These are phyloP conservation scores for Boletus insuetus DNA, from an alignment of 768 basidiomycete genomes.

Conservation along the genomic window DNA sequence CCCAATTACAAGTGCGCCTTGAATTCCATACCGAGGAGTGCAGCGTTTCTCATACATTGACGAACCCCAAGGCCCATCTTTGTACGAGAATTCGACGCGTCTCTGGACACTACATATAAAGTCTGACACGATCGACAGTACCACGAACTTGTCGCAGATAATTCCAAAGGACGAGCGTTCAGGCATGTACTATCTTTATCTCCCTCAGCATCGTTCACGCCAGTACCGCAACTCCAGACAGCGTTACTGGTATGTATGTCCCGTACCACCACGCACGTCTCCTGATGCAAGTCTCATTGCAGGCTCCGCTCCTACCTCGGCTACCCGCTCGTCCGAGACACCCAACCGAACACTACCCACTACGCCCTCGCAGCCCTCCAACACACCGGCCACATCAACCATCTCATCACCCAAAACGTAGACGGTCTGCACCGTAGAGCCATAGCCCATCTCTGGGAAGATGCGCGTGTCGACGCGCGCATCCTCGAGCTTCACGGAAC, in stretches of 20 bases:
- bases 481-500: conserved; percentile 90
- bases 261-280: not conserved
- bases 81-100: conserved; percentile 26
- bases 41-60: not conserved
- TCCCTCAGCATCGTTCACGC: not conserved
- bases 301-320: conserved; percentile 76
- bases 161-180: conserved; percentile 64
- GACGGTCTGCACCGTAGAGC: conserved; percentile 92
- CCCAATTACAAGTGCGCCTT: conserved; percentile 76
- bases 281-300: not conserved
- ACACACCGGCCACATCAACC: conserved; percentile 55
- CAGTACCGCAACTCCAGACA: conserved; percentile 45
- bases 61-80: conserved; percentile 52
- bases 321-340: conserved; percentile 82
- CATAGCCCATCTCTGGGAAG: conserved; percentile 43
- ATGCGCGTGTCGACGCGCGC: conserved; percentile 33
- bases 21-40: no score
- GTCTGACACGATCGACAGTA: conserved; percentile 44
- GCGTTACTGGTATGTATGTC: conserved; percentile 67
- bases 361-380: conserved; percentile 83
- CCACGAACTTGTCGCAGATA: conserved; percentile 76
- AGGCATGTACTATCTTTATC: conserved; percentile 44
- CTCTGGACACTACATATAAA: not conserved
- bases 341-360: conserved; percentile 87
- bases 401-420: conserved; percentile 87